Conservation (phyloP, 108 stramenopile species). For the Licmophora abbreviata region DNA sequence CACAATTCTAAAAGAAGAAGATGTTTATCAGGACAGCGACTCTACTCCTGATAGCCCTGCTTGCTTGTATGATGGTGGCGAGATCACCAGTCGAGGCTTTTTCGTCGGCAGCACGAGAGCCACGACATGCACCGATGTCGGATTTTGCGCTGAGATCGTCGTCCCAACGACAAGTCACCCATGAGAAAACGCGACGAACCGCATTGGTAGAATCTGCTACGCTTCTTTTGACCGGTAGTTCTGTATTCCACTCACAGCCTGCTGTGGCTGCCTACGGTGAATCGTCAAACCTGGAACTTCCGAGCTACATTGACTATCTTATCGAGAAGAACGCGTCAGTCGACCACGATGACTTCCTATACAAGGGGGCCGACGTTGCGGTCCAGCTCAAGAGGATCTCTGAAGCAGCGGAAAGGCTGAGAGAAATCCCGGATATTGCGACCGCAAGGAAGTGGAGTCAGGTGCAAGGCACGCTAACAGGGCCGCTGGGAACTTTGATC, state of each 20-base stretch:
- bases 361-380: conserved; percentile 48
- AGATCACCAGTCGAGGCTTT: too few species aligned
- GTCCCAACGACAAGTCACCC: too few species aligned
- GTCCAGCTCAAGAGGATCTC: conserved; percentile 33
- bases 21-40: too few species aligned
- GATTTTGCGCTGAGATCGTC: too few species aligned
- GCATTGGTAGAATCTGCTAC: too few species aligned
- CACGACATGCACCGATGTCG: too few species aligned
- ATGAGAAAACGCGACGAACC: too few species aligned
- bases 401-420: conserved; percentile 30
- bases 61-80: too few species aligned
- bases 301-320: conserved; percentile 63
- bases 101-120: too few species aligned
- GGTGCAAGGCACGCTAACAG: conserved; percentile 54
- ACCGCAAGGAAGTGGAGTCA: conserved; percentile 57
- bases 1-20: too few species aligned
- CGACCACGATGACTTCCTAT: conserved; percentile 26
- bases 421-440: conserved; percentile 38
- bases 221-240: too few species aligned
- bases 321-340: conserved; percentile 47
- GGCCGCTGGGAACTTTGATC: conserved; percentile 55
- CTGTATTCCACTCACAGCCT: not conserved
- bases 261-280: conserved; percentile 43
- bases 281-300: conserved; percentile 43
- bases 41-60: too few species aligned